A percentile compares a stretch with the other conserved stretches of the same genome.
Evolutionary conservation across 495 filamentous ascomycete species (phyloP).

Genomic region (Tetracladium setigerum): DNA sequence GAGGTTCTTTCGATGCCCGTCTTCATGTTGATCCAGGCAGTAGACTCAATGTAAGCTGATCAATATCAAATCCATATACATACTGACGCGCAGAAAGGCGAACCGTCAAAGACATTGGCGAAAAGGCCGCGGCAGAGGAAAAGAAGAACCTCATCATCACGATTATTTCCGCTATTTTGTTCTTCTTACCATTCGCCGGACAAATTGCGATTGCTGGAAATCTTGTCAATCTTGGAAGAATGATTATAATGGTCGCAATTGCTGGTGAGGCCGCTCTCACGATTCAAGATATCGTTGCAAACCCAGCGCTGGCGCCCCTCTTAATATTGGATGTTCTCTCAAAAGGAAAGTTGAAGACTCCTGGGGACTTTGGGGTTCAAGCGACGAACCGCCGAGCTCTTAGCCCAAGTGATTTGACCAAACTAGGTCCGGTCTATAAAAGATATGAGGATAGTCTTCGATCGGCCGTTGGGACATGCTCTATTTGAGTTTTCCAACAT

Average conservation of each 20-base stretch:
- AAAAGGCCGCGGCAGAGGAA: constrained; percentile 11
- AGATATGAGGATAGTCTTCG: neutral
- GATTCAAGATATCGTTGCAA: constrained; percentile 16
- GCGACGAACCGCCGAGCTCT: constrained; percentile 1
- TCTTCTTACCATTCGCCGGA: constrained; percentile 18
- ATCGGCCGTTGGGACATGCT: no score
- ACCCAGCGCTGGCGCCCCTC: constrained; percentile 17
- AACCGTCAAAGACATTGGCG: constrained; percentile 15
- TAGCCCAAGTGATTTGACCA: neutral
- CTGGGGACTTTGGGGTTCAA: constrained; percentile 4
- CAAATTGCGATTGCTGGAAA: neutral
- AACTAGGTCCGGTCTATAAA: constrained; percentile 2
- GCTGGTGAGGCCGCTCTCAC: constrained; percentile 14
- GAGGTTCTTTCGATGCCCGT: constrained; percentile 16
- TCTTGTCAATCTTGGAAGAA: constrained; percentile 2
- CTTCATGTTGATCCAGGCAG: constrained; percentile 17
- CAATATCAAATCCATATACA: no score
- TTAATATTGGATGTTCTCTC: constrained; percentile 11
- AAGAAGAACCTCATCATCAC: constrained; percentile 17
- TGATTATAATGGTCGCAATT: constrained; percentile 1
- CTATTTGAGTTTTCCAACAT: no score
- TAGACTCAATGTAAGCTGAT: constrained; percentile 9
- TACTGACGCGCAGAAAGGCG: no score
- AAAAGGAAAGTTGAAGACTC: neutral
- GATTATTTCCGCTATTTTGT: constrained; percentile 14